Base-by-base conservation (phyloP, 2,329 filamentous ascomycete genomes). In the Setomelanomma holmii region DNA sequence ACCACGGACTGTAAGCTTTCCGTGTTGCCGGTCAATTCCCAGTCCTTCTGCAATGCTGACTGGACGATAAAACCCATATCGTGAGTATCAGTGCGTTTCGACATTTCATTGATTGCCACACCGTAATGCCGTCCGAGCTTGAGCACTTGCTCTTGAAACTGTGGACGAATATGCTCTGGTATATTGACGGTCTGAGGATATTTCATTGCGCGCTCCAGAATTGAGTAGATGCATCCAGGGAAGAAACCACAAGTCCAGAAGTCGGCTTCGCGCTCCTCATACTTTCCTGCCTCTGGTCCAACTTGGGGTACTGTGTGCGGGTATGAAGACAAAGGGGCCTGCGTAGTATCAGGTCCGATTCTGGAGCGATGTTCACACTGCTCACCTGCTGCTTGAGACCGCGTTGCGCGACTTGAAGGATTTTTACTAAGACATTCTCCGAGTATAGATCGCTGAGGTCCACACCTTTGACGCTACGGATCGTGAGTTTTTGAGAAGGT, bases 21-120 rank as follows among this genome's bases (percentile, higher is more conserved):
- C 7, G 51, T 40, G 40, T 77, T 75, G 0, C 76, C 75, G 0
- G 75, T 78, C 4, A 83, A 61, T 34, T 82, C 78, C 76, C 77
- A 84, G 22, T 80, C 77, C 22, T 76, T 71, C 19, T 76, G 75
- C 0, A 82, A 61, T 1, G 79, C 76, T 0, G 81, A 81, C 44
- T 78, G 75, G 4, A 83, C 75, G 21, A 84, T 84, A 57, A 84
- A 84, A 0, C 81, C 80, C 51, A 84, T 75, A 36, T 84, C 82
- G 50, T 84, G 82, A 0, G 81, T 84, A 47, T 83, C 79, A 4
- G 73, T 82, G 23, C 79, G 60, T 4, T 59, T 55, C 1, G 69
- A 71, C 71, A 75, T 52, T 52, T 66, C 7, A 14, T 67, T 65
- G 44, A 73, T 72, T 2, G 71, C 68, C 4, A 72, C 61, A 14